Base-by-base conservation (phyloP, 768 basidiomycete genomes). In the Leccinum sublutescens region DNA sequence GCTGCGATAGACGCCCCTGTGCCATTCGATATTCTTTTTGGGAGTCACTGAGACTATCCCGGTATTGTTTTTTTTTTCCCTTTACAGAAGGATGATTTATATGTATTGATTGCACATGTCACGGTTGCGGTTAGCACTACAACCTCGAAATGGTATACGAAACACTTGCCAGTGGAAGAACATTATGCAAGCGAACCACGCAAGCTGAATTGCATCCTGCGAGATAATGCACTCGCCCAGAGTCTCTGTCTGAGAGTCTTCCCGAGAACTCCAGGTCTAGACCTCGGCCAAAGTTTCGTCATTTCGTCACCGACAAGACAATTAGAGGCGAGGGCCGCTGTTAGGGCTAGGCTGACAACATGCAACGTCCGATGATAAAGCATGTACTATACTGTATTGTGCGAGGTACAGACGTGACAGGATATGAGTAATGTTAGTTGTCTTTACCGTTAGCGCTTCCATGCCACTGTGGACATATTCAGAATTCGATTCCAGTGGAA, bases 41-140 rank as follows among this genome's bases (percentile, higher is more conserved):
- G 89, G 43, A 86, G 85, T 14, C 25, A 25, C 25, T 25, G 25
- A 25, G 89, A 92, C 70, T 88, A 88, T 66, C 89, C 89, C 56
- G 89, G 89, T 88, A 68, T 57, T 74, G 64, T 55, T 50, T 51
- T 25, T 23, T 54, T 23, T 54, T 1, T 25, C 17, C 27, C 12
- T 50, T 8, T 51, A 29, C 50, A 14, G 7, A 27, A 31, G 14
- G 40, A 52, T 7, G 19, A 29, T 40, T 40, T n/a, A 43, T 51
- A 11, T 50, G 31, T 50, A 47, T 33, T 63, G 34, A 62, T 33
- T 31, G 6, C 52, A 56, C 19, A 34, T 34, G 51, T 27, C 54
- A 91, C 25, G 25, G 25, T 25, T 25, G 88, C 87, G 34, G 85
- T 87, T 36, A 83, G 79, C 68, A 74, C 67, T 29, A 71, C 78